Evolutionary conservation across 352 stramenopile genomes (phyloP).

Genomic region (Pythium sukuiense): DNA sequence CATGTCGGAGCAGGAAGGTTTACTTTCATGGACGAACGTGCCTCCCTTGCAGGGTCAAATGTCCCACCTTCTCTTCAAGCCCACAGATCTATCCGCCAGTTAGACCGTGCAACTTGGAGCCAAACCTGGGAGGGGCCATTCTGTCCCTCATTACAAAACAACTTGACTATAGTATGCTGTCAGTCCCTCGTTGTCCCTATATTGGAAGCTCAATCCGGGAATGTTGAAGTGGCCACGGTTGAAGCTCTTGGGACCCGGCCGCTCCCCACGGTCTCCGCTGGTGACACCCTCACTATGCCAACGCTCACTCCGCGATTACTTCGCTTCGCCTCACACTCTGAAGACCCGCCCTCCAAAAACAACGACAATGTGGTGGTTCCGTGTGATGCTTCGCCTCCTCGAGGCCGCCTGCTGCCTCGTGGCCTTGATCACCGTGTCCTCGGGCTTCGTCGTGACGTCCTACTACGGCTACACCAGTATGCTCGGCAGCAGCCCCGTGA

Average conservation of each 20-base stretch:
- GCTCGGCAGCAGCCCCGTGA: constrained; percentile 57
- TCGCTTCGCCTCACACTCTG: background rate
- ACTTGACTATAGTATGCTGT: constrained; percentile 6
- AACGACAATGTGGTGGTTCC: constrained; percentile 38
- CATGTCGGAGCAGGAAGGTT: too few species aligned
- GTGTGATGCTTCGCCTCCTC: constrained; percentile 56
- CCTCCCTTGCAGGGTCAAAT: background rate
- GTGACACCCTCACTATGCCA: background rate
- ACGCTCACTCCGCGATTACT: background rate
- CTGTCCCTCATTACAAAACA: background rate
- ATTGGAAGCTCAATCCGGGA: constrained; percentile 5
- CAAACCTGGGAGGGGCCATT: background rate
- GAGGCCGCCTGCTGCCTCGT: constrained; percentile 58
- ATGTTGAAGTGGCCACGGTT: constrained; percentile 21
- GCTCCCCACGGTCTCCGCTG: too few species aligned
- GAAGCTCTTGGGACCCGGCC: background rate
- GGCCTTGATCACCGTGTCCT: constrained; percentile 57
- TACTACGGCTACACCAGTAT: constrained; percentile 77
- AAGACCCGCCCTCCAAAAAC: background rate
- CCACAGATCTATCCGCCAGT: background rate
- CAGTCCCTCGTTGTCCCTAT: background rate
- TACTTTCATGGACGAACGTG: too few species aligned
- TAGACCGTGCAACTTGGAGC: background rate
- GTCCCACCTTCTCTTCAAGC: background rate
- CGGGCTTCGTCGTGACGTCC: constrained; percentile 54